phyloP scores from a whole-genome alignment of 306 rosid genomes.

The Acacia confusa region DNA sequence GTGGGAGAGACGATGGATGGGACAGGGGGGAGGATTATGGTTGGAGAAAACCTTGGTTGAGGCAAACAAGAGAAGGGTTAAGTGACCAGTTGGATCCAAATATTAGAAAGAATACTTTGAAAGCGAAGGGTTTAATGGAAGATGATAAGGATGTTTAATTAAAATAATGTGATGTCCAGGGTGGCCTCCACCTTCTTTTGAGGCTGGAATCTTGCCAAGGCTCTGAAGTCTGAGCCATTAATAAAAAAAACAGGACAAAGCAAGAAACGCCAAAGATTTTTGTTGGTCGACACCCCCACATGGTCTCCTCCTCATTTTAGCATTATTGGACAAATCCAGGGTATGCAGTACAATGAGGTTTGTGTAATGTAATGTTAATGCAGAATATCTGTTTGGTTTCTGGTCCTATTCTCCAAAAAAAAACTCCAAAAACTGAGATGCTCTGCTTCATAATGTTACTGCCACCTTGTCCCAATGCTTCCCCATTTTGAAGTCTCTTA shows the following conservation, averaged over 20 bases:
- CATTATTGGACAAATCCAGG: conserved; percentile 24
- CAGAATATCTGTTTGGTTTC: not conserved
- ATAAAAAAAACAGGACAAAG: not conserved
- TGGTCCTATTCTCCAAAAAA: conserved; percentile 8
- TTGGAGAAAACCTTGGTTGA: not conserved
- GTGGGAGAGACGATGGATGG: not conserved
- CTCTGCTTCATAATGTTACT: not conserved
- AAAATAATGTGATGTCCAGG: conserved; percentile 23
- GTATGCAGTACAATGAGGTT: not conserved
- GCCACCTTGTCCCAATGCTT: not conserved
- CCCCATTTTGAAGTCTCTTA: not conserved
- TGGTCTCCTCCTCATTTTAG: not conserved
- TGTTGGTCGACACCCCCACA: conserved; percentile 28
- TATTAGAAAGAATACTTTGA: not conserved
- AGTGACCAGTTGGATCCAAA: not conserved
- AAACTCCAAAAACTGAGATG: not conserved
- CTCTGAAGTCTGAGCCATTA: not conserved
- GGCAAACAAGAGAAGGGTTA: not conserved
- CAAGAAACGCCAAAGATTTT: conserved; percentile 22
- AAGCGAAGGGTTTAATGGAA: conserved; percentile 10
- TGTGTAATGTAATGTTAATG: not conserved
- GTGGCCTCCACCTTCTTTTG: conserved; percentile 32
- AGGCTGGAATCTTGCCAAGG: conserved; percentile 4
- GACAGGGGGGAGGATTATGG: not conserved
- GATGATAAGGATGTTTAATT: conserved; percentile 26